Base-by-base conservation (phyloP, 441 rosid genomes). In the Raphanus hybrid region DNA sequence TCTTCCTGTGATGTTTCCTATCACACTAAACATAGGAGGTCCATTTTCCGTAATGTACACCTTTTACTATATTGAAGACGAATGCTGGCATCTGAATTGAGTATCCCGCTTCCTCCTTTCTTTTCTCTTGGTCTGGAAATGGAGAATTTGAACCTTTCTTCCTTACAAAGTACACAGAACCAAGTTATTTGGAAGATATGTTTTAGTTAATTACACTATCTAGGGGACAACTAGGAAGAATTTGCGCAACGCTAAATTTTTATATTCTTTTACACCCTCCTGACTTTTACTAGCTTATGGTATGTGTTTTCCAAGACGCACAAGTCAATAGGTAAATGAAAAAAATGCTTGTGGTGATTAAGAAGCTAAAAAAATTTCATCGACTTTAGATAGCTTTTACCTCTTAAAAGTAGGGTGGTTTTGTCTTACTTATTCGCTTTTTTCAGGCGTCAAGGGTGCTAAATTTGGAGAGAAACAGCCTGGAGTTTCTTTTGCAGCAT, bases 381-480 rank as follows among this genome's bases (percentile, higher is more conserved):
- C 54, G 29, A 8, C 1, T 37, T 67, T 27, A 52, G 16, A 4
- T 71, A 77, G 9, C 15, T 1, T 12, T 20, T 20, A 5, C 57
- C 11, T 7, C 57, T 8, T 7, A 29, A 16, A 64, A 7, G 45
- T 57, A 16, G 23, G 59, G 74, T 27, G 29, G 23, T 18, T 63
- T 37, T 67, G 27, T 18, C 64, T 64, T 34, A 45, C 29, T 68
- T 78, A 57, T 78, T 54, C 57, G 67, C 59, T 14, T 71, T 10
- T 32, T 23, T 79, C 87, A 93, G 99, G 97, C 97, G 32, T 93
- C 98, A 68, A 92, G 89, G 83, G 92, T 92, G 76, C 78, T 96
- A 84, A 90, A 93, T 73, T 75, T 92, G 91, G 97, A 92, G 79
- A 90, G 99, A 82, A 85, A 88, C 80, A 93, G 98, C 84, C 87